These are phyloP conservation scores for Termitomyces bulborhizus DNA, from an alignment of 768 basidiomycete species.

Conservation along the genomic window DNA sequence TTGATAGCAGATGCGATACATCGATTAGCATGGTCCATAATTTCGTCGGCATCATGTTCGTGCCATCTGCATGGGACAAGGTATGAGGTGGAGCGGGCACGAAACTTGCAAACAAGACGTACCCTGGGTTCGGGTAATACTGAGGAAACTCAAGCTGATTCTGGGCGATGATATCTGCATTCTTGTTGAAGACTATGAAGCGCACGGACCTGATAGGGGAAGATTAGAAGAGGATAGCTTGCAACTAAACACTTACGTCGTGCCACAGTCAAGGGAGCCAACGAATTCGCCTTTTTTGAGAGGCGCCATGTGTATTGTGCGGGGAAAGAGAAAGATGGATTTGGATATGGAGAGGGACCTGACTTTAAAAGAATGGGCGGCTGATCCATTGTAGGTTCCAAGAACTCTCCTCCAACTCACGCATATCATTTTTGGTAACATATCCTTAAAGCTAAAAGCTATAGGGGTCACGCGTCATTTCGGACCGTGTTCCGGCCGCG, in stretches of 20 bases:
- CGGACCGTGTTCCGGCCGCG: slow-evolving; percentile 13
- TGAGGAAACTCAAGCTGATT: slow-evolving; percentile 93
- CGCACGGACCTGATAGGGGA: slow-evolving; percentile 63
- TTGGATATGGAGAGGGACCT: not conserved
- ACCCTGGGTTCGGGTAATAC: slow-evolving; percentile 88
- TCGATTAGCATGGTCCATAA: slow-evolving; percentile 63
- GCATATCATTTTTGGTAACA: slow-evolving; percentile 10
- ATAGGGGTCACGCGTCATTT: not conserved
- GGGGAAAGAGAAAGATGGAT: slow-evolving; percentile 8
- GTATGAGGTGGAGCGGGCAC: not conserved
- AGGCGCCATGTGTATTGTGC: slow-evolving; percentile 16
- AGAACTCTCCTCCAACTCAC: slow-evolving; percentile 9
- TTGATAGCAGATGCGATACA: slow-evolving; percentile 73
- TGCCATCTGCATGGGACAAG: slow-evolving; percentile 69
- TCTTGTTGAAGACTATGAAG: slow-evolving; percentile 85
- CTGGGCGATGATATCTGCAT: slow-evolving; percentile 83
- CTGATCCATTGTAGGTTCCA: slow-evolving; percentile 4
- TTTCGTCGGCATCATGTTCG: slow-evolving; percentile 85
- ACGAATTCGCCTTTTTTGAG: slow-evolving; percentile 75
- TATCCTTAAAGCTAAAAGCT: not conserved
- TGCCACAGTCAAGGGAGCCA: slow-evolving; percentile 91
- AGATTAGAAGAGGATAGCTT: not conserved
- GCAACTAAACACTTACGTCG: slow-evolving; percentile 60
- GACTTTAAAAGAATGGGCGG: slow-evolving; percentile 8
- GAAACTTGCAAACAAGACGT: slow-evolving; percentile 12